phyloP scores from a whole-genome alignment of 164 flowering plant species.

The Paratinospora sagittata region DNA sequence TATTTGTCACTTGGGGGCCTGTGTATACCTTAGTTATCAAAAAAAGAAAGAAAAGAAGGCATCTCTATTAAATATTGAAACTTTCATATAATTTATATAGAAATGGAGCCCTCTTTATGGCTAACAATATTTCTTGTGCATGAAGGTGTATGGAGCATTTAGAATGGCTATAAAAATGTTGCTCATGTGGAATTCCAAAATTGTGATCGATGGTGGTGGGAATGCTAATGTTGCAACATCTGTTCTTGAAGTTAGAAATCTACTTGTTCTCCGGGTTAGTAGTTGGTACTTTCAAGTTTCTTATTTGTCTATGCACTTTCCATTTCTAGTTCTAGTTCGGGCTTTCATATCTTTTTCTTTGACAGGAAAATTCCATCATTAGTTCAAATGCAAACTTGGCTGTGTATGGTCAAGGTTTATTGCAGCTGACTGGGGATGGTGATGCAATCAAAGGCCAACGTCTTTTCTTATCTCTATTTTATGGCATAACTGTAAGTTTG shows the following conservation, averaged over 20 bases:
- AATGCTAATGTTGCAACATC: constrained; percentile 62
- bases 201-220: constrained; percentile 82
- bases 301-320: too few relatives aligned
- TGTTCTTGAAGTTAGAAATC: constrained; percentile 85
- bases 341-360: constrained; percentile 10
- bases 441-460: constrained; percentile 85
- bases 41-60: too few relatives aligned
- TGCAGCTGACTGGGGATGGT: constrained; percentile 70
- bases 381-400: constrained; percentile 79
- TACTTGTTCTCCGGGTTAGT: constrained; percentile 72
- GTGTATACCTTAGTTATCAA: too few relatives aligned
- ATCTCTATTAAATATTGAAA: neutral
- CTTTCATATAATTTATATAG: neutral
- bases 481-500: constrained; percentile 67
- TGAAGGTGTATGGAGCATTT: constrained; percentile 93
- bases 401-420: constrained; percentile 80
- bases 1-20: too few relatives aligned
- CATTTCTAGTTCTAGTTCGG: too few relatives aligned
- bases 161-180: constrained; percentile 77
- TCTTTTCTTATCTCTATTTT: constrained; percentile 75
- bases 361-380: constrained; percentile 73
- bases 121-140: constrained; percentile 7
- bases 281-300: constrained; percentile 9
- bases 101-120: constrained; percentile 1
- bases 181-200: constrained; percentile 89